Evolutionary conservation across 129 eudicot species (phyloP), one percentile per base, ranked within the genome.

Genomic region (Scalesia atractyloides): DNA sequence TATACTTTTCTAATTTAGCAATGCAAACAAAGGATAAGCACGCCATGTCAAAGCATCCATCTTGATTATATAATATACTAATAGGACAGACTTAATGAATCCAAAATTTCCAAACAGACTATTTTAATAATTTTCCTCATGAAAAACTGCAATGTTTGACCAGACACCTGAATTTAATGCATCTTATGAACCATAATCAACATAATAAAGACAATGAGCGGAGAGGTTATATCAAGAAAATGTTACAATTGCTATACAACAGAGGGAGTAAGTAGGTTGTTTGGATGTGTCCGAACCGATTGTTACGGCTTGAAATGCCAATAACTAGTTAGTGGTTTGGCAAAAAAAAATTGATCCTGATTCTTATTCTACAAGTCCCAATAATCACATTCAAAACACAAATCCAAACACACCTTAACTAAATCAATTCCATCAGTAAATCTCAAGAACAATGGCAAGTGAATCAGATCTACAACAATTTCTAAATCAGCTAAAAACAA

Each of bases 121-220:
- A 4, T 70, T 37, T 39, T 44, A 26, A 39, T 39, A 39, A 24
- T 59, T 11, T 24, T 5, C 43, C 49, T 43, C 50, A 9, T 30
- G n/a, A 26, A 66, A 68, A 68, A 24, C 26, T 48, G 20, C 47
- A 49, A 50, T 50, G 61, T 50, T 49, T 68, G 73, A 24, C 73
- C 14, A 68, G n/a, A 51, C 47, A 49, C 13, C 39, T 49, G 59
- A 24, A 7, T 3, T 24, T 18, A 53, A 54, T 18, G 13, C 39
- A 39, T 3, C 64, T 58, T 24, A 59, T 59, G 64, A 58, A 59
- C 41, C 9, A 12, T 26, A 58, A 57, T 14, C 10, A 26, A 22
- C 24, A 16, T 1, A 59, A 17, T 48, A 15, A 48, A 8, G 53
- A 48, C n/a, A 48, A 48, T 12, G 53, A 10, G 53, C 16, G 2